A percentile compares a stretch with the other conserved stretches of the same genome.
Evolutionary conservation across 139 green algal genomes (phyloP).

Genomic region (Ostreobium quekettii): DNA sequence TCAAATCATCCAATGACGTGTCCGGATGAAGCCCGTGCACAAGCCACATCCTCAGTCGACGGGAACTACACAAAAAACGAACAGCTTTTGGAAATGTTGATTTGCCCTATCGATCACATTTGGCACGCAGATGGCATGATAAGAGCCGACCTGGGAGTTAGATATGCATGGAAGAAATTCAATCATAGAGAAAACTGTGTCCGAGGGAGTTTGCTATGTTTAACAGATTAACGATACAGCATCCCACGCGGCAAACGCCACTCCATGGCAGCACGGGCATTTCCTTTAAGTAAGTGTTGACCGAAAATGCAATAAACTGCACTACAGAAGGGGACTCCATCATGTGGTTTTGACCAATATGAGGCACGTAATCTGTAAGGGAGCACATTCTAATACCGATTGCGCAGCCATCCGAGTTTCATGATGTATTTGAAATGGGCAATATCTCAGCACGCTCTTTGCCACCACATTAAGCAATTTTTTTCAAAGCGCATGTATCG

Average conservation of each 20-base stretch:
- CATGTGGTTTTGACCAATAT: no score
- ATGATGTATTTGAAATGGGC: background rate
- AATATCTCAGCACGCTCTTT: background rate
- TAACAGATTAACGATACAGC: background rate
- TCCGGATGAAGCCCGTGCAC: conserved; percentile 2
- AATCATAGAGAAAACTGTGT: background rate
- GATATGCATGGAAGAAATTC: background rate
- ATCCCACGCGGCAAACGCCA: no score
- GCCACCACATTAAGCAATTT: background rate
- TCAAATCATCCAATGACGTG: conserved; percentile 6
- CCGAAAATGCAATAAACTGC: no score
- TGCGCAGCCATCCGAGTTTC: no score
- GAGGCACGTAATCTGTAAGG: no score
- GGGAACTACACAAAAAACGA: no score
- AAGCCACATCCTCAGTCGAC: conserved; percentile 12
- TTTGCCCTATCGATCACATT: background rate
- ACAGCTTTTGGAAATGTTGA: no score
- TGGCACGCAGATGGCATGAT: background rate
- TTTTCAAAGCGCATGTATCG: background rate
- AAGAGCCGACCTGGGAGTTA: background rate
- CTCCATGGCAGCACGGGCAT: no score
- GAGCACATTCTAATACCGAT: no score
- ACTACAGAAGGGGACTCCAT: no score
- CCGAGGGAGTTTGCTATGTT: background rate
- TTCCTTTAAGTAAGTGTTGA: no score